Evolutionary conservation across 2,329 filamentous ascomycete genomes (phyloP), one percentile per base, ranked within the genome.

Genomic region (Stachybotrys elegans): DNA sequence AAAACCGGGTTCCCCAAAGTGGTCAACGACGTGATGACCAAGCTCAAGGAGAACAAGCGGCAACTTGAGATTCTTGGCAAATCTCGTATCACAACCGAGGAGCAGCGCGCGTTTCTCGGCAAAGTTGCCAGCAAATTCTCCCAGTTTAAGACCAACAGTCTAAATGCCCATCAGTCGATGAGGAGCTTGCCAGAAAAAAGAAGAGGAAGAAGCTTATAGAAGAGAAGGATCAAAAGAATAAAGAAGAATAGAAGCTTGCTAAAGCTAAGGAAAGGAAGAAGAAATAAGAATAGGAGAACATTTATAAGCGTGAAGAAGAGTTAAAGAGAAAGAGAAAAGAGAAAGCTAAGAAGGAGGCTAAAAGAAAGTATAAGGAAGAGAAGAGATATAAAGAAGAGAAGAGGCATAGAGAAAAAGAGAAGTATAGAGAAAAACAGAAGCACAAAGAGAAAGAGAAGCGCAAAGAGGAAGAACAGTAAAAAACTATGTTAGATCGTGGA

Each of bases 1-100:
- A 68, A 65, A 17, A 45, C 48, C 31, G 61, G 68, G 43, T 61
- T 70, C 1, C 66, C 66, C 0, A 58, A 62, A 13, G 61, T 71
- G 2, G 56, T 57, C 2, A 29, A 29, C 0, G 66, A 71, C 2
- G 52, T 68, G 8, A 20, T 25, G 0, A 16, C 35, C 1, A 43
- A 42, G 1, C 52, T 58, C 2, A 48, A 50, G 5, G 37, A 42
- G 0, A 47, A 49, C 7, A 35, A 50, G 1, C 20, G 20, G 0
- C 36, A 48, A 0, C 54, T 67, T 3, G 43, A 59, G 0, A 47
- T 16, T 0, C 55, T 72, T 51, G 68, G 69, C 0, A 46, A 54
- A 11, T 46, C 65, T 0, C 52, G 69, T 2, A 45, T 41, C 4
- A 57, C 54, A 0, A 21, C 57, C 0, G 50, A 51, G 1, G 43